Conservation (phyloP, 2,329 filamentous ascomycete species). For the Ascochyta clinopodiicola region DNA sequence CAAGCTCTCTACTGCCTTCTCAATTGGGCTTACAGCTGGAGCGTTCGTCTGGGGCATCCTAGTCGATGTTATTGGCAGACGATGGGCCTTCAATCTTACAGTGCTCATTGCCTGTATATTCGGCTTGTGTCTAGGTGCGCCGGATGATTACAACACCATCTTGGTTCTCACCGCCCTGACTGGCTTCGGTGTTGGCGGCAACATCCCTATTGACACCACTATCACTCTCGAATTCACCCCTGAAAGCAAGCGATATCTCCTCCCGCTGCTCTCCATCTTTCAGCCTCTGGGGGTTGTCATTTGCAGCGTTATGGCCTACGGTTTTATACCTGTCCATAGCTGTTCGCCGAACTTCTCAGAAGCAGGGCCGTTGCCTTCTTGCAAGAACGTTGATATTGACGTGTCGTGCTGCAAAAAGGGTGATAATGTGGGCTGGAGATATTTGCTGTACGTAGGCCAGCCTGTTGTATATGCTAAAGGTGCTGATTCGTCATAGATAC, state of each 20-base stretch:
- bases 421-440: constrained; percentile 56
- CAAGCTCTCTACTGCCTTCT: constrained; percentile 63
- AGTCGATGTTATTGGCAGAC: constrained; percentile 61
- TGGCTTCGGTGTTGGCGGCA: constrained; percentile 60
- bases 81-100: constrained; percentile 65
- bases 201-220: constrained; percentile 63
- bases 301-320: constrained; percentile 60
- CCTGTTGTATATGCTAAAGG: no score
- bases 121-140: constrained; percentile 59
- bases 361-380: constrained; percentile 53
- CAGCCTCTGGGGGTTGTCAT: constrained; percentile 63
- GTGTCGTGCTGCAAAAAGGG: constrained; percentile 46
- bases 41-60: constrained; percentile 64
- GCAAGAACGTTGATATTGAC: constrained; percentile 44
- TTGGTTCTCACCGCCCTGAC: constrained; percentile 62
- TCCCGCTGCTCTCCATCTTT: constrained; percentile 62
- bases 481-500: constrained; percentile 25
- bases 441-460: constrained; percentile 36
- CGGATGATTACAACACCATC: constrained; percentile 59
- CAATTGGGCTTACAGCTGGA: constrained; percentile 61
- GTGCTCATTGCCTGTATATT: constrained; percentile 63
- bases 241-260: constrained; percentile 58
- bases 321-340: constrained; percentile 59
- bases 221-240: constrained; percentile 65
- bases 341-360: constrained; percentile 61